These are phyloP conservation scores for Coprinopsis strossmayeri DNA, from an alignment of 768 basidiomycete genomes.

Conservation along the genomic window DNA sequence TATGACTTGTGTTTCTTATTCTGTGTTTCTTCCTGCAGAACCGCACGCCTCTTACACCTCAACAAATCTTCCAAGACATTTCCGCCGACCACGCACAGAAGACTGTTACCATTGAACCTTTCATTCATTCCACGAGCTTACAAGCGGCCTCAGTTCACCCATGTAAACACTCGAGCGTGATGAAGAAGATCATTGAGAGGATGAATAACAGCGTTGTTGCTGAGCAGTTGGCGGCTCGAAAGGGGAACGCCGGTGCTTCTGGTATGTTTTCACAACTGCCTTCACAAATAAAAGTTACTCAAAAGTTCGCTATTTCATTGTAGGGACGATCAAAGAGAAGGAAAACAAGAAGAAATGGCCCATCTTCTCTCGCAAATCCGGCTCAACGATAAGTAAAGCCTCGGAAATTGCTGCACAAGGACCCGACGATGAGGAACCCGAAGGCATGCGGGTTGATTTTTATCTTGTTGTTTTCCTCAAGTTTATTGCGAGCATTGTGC, in stretches of 20 bases:
- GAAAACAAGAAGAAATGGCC: slow-evolving; percentile 83
- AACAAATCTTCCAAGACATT: slow-evolving; percentile 95
- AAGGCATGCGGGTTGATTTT: slow-evolving; percentile 96
- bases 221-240: slow-evolving; percentile 66
- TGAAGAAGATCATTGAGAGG: slow-evolving; percentile 99
- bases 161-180: slow-evolving; percentile 97
- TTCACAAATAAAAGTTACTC: neutral
- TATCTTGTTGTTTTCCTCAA: slow-evolving; percentile 98
- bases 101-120: slow-evolving; percentile 97
- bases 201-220: slow-evolving; percentile 90
- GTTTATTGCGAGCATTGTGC: slow-evolving; percentile 96
- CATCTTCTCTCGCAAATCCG: slow-evolving; percentile 27
- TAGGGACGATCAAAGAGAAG: slow-evolving; percentile 13
- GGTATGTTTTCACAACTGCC: neutral
- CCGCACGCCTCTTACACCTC: slow-evolving; percentile 77
- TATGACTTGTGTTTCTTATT: too few species aligned
- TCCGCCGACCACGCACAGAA: slow-evolving; percentile 97
- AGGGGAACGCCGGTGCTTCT: slow-evolving; percentile 30
- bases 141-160: slow-evolving; percentile 94
- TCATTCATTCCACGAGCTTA: slow-evolving; percentile 86
- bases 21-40: too few species aligned
- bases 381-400: slow-evolving; percentile 26
- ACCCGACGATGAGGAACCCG: slow-evolving; percentile 62
- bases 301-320: neutral
- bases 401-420: slow-evolving; percentile 37